A percentile compares a stretch with the other conserved stretches of the same genome.
phyloP scores from a whole-genome alignment of 441 rosid species.

The Breynia disticha region DNA sequence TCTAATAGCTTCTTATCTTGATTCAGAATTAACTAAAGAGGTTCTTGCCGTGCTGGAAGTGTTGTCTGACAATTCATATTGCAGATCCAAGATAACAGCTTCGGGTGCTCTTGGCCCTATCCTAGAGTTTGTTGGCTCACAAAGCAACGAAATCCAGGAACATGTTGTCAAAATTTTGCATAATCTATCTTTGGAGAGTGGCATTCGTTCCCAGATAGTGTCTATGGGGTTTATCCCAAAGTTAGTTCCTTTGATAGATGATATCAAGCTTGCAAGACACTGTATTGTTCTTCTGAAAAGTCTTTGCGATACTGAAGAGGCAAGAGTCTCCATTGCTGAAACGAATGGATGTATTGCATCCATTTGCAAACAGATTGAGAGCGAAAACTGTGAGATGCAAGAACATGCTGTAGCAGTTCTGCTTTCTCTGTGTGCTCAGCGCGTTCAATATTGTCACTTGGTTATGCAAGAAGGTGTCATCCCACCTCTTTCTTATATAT shows the following conservation, averaged over 20 bases:
- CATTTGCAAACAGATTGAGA: constrained; percentile 48
- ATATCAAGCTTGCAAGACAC: constrained; percentile 30
- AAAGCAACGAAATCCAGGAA: constrained; percentile 33
- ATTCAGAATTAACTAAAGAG: constrained; percentile 45
- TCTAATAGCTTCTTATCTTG: constrained; percentile 38
- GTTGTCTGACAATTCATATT: constrained; percentile 31
- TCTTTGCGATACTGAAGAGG: constrained; percentile 46
- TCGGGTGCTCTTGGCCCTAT: constrained; percentile 46
- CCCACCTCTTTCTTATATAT: constrained; percentile 41
- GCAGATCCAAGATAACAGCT: constrained; percentile 38
- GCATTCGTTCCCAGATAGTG: constrained; percentile 39
- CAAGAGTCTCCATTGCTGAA: constrained; percentile 43
- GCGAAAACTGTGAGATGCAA: constrained; percentile 44
- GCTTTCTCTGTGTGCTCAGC: constrained; percentile 64
- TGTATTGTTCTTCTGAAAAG: constrained; percentile 39
- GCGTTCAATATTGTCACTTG: constrained; percentile 46
- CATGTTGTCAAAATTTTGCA: constrained; percentile 44
- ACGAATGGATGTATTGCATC: constrained; percentile 53
- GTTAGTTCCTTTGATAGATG: constrained; percentile 44
- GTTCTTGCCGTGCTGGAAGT: constrained; percentile 41
- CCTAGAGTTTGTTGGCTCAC: constrained; percentile 33
- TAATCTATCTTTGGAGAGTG: constrained; percentile 39
- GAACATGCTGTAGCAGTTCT: constrained; percentile 57
- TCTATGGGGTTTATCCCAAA: constrained; percentile 40
- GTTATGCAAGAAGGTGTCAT: constrained; percentile 57